Conservation (phyloP, 805 yeast genomes). For the Tetrapisispora arboricola region DNA sequence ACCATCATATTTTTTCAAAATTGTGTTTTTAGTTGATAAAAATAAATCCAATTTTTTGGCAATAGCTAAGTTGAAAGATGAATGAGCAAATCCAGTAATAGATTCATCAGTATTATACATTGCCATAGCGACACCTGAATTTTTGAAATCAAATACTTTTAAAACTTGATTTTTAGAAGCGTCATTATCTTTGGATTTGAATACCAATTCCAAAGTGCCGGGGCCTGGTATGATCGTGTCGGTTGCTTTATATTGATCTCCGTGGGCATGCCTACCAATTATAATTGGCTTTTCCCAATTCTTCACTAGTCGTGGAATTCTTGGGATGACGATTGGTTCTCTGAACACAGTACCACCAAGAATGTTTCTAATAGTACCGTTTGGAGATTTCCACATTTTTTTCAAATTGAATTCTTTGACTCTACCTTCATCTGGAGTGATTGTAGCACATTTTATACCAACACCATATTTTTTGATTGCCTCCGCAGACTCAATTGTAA, state of each 20-base stretch:
- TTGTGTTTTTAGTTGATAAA: constrained; percentile 70
- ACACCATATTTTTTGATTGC: constrained; percentile 69
- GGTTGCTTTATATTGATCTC: constrained; percentile 77
- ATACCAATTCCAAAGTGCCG: constrained; percentile 57
- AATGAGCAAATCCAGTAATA: constrained; percentile 66
- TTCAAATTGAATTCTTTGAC: constrained; percentile 64
- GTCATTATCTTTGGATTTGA: constrained; percentile 52
- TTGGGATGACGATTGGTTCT: constrained; percentile 72
- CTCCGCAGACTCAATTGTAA: constrained; percentile 69
- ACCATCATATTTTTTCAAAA: constrained; percentile 74
- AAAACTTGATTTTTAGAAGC: constrained; percentile 20
- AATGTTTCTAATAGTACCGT: constrained; percentile 75
- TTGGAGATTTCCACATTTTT: constrained; percentile 81
- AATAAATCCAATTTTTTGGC: constrained; percentile 53
- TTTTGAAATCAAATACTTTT: constrained; percentile 50
- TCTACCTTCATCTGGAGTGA: constrained; percentile 74
- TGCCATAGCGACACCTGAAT: constrained; percentile 60
- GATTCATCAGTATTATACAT: constrained; percentile 81
- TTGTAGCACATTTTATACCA: constrained; percentile 78
- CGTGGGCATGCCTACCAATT: constrained; percentile 79
- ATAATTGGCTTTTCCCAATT: constrained; percentile 77
- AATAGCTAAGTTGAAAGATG: constrained; percentile 68
- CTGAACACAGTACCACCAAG: constrained; percentile 77
- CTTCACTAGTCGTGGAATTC: constrained; percentile 67
- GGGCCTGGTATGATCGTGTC: constrained; percentile 53